Conservation (phyloP, 2,329 filamentous ascomycete genomes). For the Apiospora hydei region DNA sequence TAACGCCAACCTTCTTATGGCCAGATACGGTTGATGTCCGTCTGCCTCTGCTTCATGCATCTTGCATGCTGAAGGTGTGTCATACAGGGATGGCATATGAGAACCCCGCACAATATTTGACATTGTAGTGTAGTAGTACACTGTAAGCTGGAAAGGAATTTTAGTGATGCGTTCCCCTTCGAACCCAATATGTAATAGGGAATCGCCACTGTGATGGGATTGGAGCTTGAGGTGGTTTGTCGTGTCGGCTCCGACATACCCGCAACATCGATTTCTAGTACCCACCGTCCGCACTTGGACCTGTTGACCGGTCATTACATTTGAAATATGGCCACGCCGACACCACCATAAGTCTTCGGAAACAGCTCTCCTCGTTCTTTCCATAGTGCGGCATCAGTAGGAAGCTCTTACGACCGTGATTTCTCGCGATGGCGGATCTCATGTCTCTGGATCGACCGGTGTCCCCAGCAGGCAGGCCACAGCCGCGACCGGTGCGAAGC, state of each 20-base stretch:
- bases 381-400: background rate
- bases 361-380: background rate
- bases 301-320: background rate
- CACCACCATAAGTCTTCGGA: background rate
- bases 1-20: no score
- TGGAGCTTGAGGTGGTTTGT: background rate
- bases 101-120: background rate
- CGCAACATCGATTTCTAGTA: background rate
- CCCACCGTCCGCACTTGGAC: conserved; percentile 1
- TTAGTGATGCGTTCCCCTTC: no score
- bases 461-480: conserved; percentile 42
- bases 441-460: background rate
- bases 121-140: no score
- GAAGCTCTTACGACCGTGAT: background rate
- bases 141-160: background rate
- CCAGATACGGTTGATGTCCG: background rate
- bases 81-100: no score
- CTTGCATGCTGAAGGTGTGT: background rate
- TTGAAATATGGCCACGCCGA: background rate
- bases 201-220: background rate
- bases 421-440: background rate
- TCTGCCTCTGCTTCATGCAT: background rate
- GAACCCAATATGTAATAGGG: no score
- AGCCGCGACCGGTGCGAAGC: conserved; percentile 53
- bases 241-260: conserved; percentile 1